Conservation (phyloP, 345 rosid species). For the Carallia pectinifolia region DNA sequence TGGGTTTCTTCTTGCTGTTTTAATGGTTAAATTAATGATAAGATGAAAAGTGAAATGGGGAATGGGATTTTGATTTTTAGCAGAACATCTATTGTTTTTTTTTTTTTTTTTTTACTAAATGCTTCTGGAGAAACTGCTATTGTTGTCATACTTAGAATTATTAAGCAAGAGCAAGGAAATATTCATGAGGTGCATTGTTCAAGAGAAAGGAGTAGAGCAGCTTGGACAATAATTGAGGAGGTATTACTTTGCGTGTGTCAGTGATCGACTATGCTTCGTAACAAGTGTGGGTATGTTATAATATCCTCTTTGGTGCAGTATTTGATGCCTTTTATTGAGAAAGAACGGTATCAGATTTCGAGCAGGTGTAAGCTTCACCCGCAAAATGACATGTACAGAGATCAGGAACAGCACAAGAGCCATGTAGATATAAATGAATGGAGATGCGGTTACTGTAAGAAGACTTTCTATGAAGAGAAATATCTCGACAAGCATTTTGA, state of each 20-base stretch:
- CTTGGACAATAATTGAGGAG: conserved; percentile 30
- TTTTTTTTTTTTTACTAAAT: too few relatives aligned
- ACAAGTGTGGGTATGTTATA: background rate
- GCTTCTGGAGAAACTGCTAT: background rate
- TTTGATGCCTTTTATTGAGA: conserved; percentile 34
- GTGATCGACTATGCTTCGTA: background rate
- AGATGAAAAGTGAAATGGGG: background rate
- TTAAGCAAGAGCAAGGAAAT: conserved; percentile 26
- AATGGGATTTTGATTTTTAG: too few relatives aligned
- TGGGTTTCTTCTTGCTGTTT: background rate
- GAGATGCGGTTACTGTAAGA: conserved; percentile 32
- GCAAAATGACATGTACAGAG: conserved; percentile 26
- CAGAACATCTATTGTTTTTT: too few relatives aligned
- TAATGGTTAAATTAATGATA: background rate
- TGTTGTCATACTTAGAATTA: conserved; percentile 22
- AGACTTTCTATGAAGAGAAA: conserved; percentile 25
- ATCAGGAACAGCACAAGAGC: conserved; percentile 26
- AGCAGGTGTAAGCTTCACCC: conserved; percentile 28
- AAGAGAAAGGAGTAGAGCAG: conserved; percentile 30
- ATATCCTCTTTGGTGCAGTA: conserved; percentile 20
- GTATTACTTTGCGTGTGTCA: background rate
- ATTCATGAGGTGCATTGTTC: conserved; percentile 32
- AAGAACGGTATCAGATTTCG: conserved; percentile 19
- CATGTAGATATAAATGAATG: conserved; percentile 24
- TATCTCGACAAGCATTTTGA: conserved; percentile 32